phyloP scores from a whole-genome alignment of 352 stramenopile species.

The Nothophytophthora sp. region DNA sequence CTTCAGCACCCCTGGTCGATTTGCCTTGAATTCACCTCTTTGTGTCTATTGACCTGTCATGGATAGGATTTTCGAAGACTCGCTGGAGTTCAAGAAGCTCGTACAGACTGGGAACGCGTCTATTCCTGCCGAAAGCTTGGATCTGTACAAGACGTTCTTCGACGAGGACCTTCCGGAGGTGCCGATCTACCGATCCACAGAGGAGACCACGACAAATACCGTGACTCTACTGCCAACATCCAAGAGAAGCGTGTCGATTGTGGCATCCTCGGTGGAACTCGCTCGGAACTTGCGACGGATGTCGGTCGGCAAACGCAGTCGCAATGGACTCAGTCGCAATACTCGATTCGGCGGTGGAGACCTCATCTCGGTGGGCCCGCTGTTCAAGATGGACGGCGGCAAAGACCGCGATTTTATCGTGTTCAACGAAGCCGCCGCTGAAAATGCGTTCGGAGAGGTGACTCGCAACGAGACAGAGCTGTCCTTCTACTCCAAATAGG shows the following conservation, averaged over 20 bases:
- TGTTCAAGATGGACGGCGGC: slow-evolving; percentile 81
- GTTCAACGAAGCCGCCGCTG: slow-evolving; percentile 75
- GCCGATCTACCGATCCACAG: slow-evolving; percentile 39
- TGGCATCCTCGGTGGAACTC: slow-evolving; percentile 26
- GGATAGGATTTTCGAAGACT: slow-evolving; percentile 66
- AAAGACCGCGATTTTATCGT: slow-evolving; percentile 84
- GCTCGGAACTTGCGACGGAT: slow-evolving; percentile 30
- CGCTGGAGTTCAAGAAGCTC: slow-evolving; percentile 69
- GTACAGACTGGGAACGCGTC: slow-evolving; percentile 47
- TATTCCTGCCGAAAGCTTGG: slow-evolving; percentile 63
- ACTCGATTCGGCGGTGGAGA: slow-evolving; percentile 37
- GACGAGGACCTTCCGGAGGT: slow-evolving; percentile 66
- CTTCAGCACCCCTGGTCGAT: not conserved
- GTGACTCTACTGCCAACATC: slow-evolving; percentile 22
- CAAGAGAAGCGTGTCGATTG: slow-evolving; percentile 25
- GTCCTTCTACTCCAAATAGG: slow-evolving; percentile 74
- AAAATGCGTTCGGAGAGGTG: slow-evolving; percentile 73
- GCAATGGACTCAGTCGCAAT: slow-evolving; percentile 25
- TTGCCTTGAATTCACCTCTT: not conserved
- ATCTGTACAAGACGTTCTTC: slow-evolving; percentile 86
- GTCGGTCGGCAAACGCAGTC: slow-evolving; percentile 28
- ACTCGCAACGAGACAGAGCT: slow-evolving; percentile 79
- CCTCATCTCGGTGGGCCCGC: slow-evolving; percentile 64
- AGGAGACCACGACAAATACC: not conserved
- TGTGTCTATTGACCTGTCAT: not conserved